These are phyloP conservation scores for Trifolium repens DNA, from an alignment of 306 rosid genomes.

Conservation along the genomic window DNA sequence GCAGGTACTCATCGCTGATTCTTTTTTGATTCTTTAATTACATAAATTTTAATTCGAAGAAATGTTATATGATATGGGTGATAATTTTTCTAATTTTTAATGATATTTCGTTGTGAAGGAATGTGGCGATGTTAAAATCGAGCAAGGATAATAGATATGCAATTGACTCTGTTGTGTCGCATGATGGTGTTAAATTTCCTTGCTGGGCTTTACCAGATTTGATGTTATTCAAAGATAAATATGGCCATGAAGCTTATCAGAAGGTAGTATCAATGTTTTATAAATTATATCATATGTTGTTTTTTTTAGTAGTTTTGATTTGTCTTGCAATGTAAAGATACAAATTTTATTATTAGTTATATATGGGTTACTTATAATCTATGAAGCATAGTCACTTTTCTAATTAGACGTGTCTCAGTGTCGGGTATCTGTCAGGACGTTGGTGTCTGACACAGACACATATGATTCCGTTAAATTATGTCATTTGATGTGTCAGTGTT, in stretches of 20 bases:
- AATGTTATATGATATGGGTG: not conserved
- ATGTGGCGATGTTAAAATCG: constrained; percentile 82
- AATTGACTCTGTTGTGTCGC: constrained; percentile 74
- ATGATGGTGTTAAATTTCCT: constrained; percentile 79
- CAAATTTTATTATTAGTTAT: not conserved
- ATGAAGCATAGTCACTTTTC: no score
- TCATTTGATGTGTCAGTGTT: no score
- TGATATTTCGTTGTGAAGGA: constrained; percentile 46
- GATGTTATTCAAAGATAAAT: constrained; percentile 58
- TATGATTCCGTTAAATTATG: no score
- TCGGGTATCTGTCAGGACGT: no score
- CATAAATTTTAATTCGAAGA: not conserved
- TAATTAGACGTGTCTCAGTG: no score
- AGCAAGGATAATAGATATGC: constrained; percentile 85
- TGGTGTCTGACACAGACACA: no score
- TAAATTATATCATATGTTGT: not conserved
- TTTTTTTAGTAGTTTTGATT: not conserved
- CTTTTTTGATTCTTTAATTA: not conserved
- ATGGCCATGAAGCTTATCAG: constrained; percentile 68
- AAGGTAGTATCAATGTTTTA: constrained; percentile 49
- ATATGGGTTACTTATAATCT: no score
- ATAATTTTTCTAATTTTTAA: not conserved
- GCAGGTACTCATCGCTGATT: constrained; percentile 51
- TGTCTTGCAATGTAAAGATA: not conserved
- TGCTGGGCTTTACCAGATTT: constrained; percentile 87